These are phyloP conservation scores for Cyberlindnera mississippiensis DNA, from an alignment of 805 yeast species.

Conservation along the genomic window DNA sequence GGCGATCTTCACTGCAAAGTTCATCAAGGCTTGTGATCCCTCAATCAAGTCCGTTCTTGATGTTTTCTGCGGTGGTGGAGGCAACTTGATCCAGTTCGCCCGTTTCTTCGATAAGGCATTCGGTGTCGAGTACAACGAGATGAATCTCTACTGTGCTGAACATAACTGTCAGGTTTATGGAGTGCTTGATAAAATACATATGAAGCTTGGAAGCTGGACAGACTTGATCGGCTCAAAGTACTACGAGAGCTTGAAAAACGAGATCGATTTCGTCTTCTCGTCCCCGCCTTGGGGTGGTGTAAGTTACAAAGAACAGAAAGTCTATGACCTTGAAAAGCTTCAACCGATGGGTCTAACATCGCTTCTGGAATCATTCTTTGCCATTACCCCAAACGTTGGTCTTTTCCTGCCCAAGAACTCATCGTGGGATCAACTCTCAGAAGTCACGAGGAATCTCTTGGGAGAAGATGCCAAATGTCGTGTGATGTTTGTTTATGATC, in stretches of 20 bases:
- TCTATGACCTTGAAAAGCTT: conserved; percentile 44
- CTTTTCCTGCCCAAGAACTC: conserved; percentile 63
- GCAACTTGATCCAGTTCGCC: conserved; percentile 77
- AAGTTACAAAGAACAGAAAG: conserved; percentile 37
- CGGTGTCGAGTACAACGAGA: conserved; percentile 58
- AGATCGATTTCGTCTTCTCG: conserved; percentile 56
- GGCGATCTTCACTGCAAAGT: conserved; percentile 57
- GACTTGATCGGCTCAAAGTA: conserved; percentile 20
- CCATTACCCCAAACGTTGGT: conserved; percentile 45
- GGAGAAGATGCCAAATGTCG: conserved; percentile 44
- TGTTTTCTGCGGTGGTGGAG: conserved; percentile 86
- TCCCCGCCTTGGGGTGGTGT: conserved; percentile 94
- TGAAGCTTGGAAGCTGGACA: conserved; percentile 44
- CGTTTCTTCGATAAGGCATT: conserved; percentile 48
- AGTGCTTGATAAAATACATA: conserved; percentile 47
- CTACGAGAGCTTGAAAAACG: conserved; percentile 3
- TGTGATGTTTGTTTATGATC: conserved; percentile 38
- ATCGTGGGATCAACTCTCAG: conserved; percentile 46
- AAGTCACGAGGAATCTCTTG: conserved; percentile 41
- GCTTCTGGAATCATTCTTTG: conserved; percentile 40
- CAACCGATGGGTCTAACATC: conserved; percentile 46
- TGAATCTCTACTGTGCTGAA: conserved; percentile 60
- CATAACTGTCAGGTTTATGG: conserved; percentile 66
- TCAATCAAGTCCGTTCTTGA: conserved; percentile 50
- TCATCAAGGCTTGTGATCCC: conserved; percentile 49